phyloP scores from a whole-genome alignment of 2,329 filamentous ascomycete species.

The Raffaelea arxii region DNA sequence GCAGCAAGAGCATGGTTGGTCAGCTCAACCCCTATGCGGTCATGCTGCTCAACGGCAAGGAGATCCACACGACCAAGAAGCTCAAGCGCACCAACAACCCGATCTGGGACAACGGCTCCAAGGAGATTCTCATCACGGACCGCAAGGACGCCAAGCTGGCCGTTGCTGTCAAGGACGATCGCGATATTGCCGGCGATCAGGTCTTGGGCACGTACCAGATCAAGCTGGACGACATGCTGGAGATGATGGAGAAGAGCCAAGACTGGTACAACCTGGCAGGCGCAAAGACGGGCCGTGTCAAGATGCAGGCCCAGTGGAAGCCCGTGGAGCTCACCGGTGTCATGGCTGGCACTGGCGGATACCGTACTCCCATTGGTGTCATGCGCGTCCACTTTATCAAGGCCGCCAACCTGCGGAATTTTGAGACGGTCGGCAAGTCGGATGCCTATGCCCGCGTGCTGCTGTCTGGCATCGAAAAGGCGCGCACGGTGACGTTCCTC shows the following conservation, averaged over 20 bases:
- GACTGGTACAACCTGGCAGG: constrained; percentile 91
- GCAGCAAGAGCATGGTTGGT: constrained; percentile 83
- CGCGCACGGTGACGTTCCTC: constrained; percentile 85
- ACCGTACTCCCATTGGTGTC: constrained; percentile 87
- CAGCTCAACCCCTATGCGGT: constrained; percentile 84
- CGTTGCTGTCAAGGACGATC: constrained; percentile 89
- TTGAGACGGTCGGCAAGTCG: constrained; percentile 93
- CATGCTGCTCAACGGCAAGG: constrained; percentile 83
- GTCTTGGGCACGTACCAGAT: constrained; percentile 89
- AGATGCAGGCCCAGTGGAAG: constrained; percentile 91
- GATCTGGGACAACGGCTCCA: constrained; percentile 86
- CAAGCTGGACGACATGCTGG: constrained; percentile 86
- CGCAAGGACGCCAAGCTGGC: constrained; percentile 84
- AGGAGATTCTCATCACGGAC: constrained; percentile 92
- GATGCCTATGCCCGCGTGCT: constrained; percentile 88
- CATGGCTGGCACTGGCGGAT: constrained; percentile 70
- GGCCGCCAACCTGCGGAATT: constrained; percentile 75
- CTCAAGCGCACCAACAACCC: constrained; percentile 96
- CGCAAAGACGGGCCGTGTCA: constrained; percentile 72
- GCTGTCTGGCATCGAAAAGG: constrained; percentile 83
- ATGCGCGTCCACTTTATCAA: constrained; percentile 88
- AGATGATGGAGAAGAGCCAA: constrained; percentile 82
- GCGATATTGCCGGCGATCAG: constrained; percentile 73
- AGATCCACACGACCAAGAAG: constrained; percentile 81
- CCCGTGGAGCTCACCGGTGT: constrained; percentile 80